Evolutionary conservation across 176 grass and related monocot genomes (phyloP).

Genomic region (Neostapfia colusana): DNA sequence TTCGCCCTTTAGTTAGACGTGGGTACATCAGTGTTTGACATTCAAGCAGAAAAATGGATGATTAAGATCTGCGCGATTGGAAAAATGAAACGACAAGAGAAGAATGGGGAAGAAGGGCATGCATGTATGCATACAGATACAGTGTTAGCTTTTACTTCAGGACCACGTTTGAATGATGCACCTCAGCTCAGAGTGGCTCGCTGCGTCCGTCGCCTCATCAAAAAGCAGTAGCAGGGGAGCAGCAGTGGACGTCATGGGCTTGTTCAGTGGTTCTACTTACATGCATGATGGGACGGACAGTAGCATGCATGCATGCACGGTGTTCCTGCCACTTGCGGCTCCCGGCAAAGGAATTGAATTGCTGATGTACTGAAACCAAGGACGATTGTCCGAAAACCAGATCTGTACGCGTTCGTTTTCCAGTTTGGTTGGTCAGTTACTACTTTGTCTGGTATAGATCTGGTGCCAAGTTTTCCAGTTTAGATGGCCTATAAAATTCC

Average conservation of each 20-base stretch:
- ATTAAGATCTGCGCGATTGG: too few relatives aligned
- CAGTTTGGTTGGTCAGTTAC: too few relatives aligned
- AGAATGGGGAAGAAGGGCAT: too few relatives aligned
- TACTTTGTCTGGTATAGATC: not conserved
- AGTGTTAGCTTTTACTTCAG: conserved; percentile 2
- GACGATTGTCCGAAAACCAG: conserved; percentile 26
- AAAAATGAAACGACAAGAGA: too few relatives aligned
- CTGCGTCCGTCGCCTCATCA: not conserved
- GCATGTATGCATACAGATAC: not conserved
- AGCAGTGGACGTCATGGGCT: conserved; percentile 23
- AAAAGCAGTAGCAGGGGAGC: not conserved
- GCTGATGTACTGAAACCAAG: conserved; percentile 36
- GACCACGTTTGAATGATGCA: conserved; percentile 43
- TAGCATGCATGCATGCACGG: conserved; percentile 28
- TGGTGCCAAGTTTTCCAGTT: not conserved
- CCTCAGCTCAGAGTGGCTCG: not conserved
- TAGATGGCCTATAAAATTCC: not conserved
- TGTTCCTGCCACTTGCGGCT: conserved; percentile 21
- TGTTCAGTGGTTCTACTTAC: conserved; percentile 9
- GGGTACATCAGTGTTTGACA: too few relatives aligned
- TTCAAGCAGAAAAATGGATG: too few relatives aligned
- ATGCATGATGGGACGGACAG: not conserved
- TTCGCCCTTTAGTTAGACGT: too few relatives aligned
- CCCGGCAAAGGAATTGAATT: conserved; percentile 34
- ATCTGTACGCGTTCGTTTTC: not conserved